Percentiles rank a stretch among this genome's conserved stretches.
Conservation (phyloP, 257 asterid genomes). For the Solanum etuberosum region DNA sequence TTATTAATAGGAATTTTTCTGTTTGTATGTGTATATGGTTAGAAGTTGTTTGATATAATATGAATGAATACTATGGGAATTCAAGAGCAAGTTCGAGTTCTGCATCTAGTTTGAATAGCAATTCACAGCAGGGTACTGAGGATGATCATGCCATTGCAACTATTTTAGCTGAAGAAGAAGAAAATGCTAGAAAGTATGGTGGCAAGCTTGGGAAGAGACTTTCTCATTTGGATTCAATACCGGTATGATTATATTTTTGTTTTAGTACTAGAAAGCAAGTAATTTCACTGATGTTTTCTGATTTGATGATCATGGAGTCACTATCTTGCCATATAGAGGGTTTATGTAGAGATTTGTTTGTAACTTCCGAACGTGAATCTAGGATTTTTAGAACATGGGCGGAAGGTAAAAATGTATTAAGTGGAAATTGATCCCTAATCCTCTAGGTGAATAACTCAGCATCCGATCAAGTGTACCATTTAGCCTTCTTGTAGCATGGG, state of each 20-base stretch:
- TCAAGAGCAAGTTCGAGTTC: slow-evolving; percentile 48
- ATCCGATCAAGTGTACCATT: background rate
- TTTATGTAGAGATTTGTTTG: background rate
- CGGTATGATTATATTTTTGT: slow-evolving; percentile 31
- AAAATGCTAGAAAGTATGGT: slow-evolving; percentile 2
- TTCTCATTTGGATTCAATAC: slow-evolving; percentile 84
- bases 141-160: slow-evolving; percentile 90
- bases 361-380: background rate
- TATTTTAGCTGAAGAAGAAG: slow-evolving; percentile 67
- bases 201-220: slow-evolving; percentile 73
- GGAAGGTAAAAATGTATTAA: background rate
- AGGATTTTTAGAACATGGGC: background rate
- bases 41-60: slow-evolving; percentile 1
- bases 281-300: background rate
- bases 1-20: background rate
- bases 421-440: background rate
- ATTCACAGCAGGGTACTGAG: slow-evolving; percentile 63
- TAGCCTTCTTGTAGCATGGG: background rate
- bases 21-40: background rate
- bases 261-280: background rate
- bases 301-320: background rate
- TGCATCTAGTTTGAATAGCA: slow-evolving; percentile 60
- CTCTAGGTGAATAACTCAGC: too few relatives aligned
- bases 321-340: background rate
- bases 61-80: slow-evolving; percentile 37